Base-by-base conservation (phyloP, 2,329 filamentous ascomycete genomes). In the Trichoderma oligosporum region DNA sequence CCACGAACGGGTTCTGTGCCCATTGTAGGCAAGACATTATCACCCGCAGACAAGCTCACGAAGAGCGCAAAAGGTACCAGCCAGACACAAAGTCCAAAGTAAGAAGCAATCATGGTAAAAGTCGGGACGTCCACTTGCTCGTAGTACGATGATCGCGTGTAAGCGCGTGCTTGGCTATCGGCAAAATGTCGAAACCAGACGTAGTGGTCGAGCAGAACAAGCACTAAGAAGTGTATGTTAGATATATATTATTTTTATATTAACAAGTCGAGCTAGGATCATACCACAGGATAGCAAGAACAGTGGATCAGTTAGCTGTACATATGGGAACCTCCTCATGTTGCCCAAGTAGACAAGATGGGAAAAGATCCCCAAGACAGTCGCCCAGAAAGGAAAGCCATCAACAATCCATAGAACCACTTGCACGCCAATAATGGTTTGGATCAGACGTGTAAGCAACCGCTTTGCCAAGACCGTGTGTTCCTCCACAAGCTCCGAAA, bases 1-100 rank as follows among this genome's bases (percentile, higher is more conserved):
- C 75, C 76, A 11, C 73, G 74, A 7, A 74, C 70, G 2, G 81
- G 79, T 52, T 80, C 78, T 62, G 84, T 90, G 11, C 91, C 90
- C 82, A 97, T 97, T 7, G 87, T 95, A 0, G 94, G 94, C 51
- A 99, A 76, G 3, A 97, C 90, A 68, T 97, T 97, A 69, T 99
- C 94, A 55, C 91, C 91, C 0, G 94, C 94, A 16, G 90, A 96
- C 39, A 99, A 74, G 66, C 89, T 96, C 49, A 99, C 93, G 68
- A 99, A 99, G 12, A 99, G 80, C 14, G 92, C 86, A 69, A 99
- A 99, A 0, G 94, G 94, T 0, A 97, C 89, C 1, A 99, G 80
- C 94, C 94, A 99, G 0, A 99, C 92, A 66, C 92, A 96, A 2
- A 99, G 78, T 0, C 94, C 94, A 68, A 99, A 99, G 74, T 94